A percentile compares a stretch with the other conserved stretches of the same genome.
Conservation (phyloP, 2,329 filamentous ascomycete genomes). For the Verticillium dahliae region DNA sequence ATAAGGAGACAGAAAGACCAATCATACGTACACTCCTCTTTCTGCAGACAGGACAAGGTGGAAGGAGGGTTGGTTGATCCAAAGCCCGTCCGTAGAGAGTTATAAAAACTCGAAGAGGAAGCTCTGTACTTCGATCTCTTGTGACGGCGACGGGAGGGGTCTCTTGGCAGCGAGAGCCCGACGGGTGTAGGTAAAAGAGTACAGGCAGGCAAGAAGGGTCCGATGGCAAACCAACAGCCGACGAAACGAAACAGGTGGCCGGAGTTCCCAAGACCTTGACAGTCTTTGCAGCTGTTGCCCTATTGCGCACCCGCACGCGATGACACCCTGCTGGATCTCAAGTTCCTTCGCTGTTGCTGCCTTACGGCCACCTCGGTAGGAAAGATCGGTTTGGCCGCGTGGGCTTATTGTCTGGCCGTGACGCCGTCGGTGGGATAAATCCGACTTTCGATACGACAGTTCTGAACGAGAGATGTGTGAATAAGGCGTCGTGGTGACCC, state of each 20-base stretch:
- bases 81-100: slow-evolving; percentile 1
- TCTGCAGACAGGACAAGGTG: slow-evolving; percentile 13
- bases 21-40: slow-evolving; percentile 50
- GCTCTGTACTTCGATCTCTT: slow-evolving; percentile 52
- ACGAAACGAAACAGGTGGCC: slow-evolving; percentile 10
- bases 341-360: neutral
- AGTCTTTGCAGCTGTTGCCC: neutral
- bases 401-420: neutral
- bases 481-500: neutral
- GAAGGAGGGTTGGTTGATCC: slow-evolving; percentile 4
- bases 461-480: neutral
- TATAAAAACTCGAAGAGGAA: slow-evolving; percentile 46
- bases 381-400: neutral
- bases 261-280: slow-evolving; percentile 6
- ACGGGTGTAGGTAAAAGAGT: neutral
- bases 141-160: neutral
- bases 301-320: neutral
- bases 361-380: neutral
- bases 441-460: neutral
- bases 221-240: slow-evolving; percentile 3
- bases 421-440: neutral
- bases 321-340: neutral
- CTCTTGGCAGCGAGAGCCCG: neutral
- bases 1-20: slow-evolving; percentile 26
- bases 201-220: neutral